Conservation (phyloP, 495 filamentous ascomycete genomes). For the Penicillium canariense region DNA sequence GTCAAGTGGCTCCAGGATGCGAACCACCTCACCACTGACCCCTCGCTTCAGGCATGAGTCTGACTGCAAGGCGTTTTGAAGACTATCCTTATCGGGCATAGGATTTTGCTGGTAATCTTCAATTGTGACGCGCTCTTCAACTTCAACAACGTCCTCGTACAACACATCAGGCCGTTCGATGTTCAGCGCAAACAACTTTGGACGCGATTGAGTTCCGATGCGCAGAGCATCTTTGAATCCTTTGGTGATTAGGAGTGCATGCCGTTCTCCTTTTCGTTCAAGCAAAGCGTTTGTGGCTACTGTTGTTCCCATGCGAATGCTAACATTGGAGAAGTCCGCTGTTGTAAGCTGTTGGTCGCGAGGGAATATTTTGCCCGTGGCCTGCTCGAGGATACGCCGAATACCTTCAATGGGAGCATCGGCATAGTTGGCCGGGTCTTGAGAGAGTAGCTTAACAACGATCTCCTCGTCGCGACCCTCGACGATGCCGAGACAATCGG, state of each 20-base stretch:
- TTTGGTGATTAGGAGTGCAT: constrained; percentile 85
- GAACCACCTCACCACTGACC: constrained; percentile 50
- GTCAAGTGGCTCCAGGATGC: constrained; percentile 43
- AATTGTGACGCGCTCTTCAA: constrained; percentile 65
- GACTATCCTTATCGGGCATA: constrained; percentile 63
- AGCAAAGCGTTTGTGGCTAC: constrained; percentile 87
- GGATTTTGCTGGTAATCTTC: constrained; percentile 32
- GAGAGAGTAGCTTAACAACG: constrained; percentile 82
- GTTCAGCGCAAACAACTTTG: constrained; percentile 78
- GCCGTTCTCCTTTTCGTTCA: constrained; percentile 90
- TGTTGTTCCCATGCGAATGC: constrained; percentile 88
- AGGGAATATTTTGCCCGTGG: constrained; percentile 70
- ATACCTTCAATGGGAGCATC: constrained; percentile 92
- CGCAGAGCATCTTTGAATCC: constrained; percentile 92
- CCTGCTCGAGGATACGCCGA: constrained; percentile 80
- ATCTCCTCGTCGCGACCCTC: constrained; percentile 59
- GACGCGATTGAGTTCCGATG: constrained; percentile 80
- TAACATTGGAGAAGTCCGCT: constrained; percentile 60
- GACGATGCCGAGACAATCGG: constrained; percentile 58
- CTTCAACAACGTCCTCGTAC: constrained; percentile 71
- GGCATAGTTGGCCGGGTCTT: constrained; percentile 82
- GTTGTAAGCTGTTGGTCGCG: constrained; percentile 82
- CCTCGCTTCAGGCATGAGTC: constrained; percentile 40
- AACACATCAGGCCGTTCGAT: constrained; percentile 77
- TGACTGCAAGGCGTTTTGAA: constrained; percentile 49